These are phyloP conservation scores for Cardiospermum halicacabum DNA, from an alignment of 345 rosid species.

Conservation along the genomic window DNA sequence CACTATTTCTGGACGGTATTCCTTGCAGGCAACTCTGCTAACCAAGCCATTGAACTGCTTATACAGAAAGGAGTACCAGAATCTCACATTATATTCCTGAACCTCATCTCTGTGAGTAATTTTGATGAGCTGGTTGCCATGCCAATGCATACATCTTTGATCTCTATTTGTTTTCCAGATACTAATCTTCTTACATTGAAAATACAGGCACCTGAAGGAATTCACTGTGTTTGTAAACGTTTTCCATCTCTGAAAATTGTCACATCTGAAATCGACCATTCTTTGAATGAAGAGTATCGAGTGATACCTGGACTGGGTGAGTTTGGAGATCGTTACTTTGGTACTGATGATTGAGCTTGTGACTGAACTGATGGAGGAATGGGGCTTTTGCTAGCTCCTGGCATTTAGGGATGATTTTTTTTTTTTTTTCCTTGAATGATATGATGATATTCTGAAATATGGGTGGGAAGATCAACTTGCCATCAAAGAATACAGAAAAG, in stretches of 20 bases:
- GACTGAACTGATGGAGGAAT: not conserved
- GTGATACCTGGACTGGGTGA: constrained; percentile 98
- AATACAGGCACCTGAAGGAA: constrained; percentile 92
- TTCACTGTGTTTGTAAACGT: constrained; percentile 79
- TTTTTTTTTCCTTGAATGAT: not conserved
- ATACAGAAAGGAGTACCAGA: constrained; percentile 94
- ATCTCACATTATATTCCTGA: constrained; percentile 89
- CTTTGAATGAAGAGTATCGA: constrained; percentile 79
- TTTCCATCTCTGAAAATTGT: constrained; percentile 87
- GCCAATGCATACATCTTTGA: not conserved
- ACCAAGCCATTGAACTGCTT: constrained; percentile 86
- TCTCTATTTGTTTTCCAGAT: not conserved
- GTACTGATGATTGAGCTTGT: constrained; percentile 73
- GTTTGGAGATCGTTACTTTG: constrained; percentile 97
- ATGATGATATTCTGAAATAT: constrained; percentile 7
- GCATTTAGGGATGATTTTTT: constrained; percentile 5
- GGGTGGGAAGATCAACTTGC: constrained; percentile 1
- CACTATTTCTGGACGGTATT: constrained; percentile 5
- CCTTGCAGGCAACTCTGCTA: constrained; percentile 84
- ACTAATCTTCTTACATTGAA: not conserved
- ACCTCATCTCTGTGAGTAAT: constrained; percentile 77
- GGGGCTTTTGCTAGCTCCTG: constrained; percentile 1
- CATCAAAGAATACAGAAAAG: not conserved
- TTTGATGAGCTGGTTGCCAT: not conserved
- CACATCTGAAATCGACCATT: constrained; percentile 89